phyloP scores from a whole-genome alignment of 352 stramenopile species.

The Pythium rhizo-oryzae region DNA sequence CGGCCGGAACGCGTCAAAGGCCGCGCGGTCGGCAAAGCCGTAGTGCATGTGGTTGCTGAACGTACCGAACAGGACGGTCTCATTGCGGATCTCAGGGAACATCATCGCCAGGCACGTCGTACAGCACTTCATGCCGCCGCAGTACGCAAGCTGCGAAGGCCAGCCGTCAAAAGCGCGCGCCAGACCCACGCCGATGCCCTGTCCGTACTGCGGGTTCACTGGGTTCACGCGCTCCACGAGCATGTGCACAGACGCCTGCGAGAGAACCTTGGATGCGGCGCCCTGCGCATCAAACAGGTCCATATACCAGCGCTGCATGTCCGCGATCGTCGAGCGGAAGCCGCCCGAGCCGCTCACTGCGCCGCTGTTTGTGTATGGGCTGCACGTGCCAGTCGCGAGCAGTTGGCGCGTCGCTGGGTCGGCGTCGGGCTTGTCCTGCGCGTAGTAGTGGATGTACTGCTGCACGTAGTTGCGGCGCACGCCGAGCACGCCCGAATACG shows the following conservation, averaged over 20 bases:
- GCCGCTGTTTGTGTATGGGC: conserved; percentile 39
- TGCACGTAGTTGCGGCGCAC: conserved; percentile 44
- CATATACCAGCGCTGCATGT: conserved; percentile 67
- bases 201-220: conserved; percentile 37
- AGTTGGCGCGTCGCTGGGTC: neutral
- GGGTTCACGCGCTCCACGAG: conserved; percentile 53
- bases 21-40: neutral
- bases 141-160: conserved; percentile 49
- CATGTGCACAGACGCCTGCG: conserved; percentile 39
- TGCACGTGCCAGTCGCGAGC: conserved; percentile 58
- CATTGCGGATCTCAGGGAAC: no score
- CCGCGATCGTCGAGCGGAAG: conserved; percentile 48
- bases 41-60: conserved; percentile 25
- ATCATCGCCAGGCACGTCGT: conserved; percentile 48
- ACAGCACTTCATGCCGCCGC: conserved; percentile 47
- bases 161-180: conserved; percentile 33
- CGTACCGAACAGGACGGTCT: no score
- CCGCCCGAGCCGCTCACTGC: conserved; percentile 40
- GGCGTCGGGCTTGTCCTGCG: conserved; percentile 20
- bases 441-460: conserved; percentile 61
- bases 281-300: conserved; percentile 57
- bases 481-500: conserved; percentile 33
- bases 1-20: neutral
- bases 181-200: conserved; percentile 49
- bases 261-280: conserved; percentile 46